Evolutionary conservation across 2,329 filamentous ascomycete species (phyloP).

Genomic region (Sclerotinia spermophila): DNA sequence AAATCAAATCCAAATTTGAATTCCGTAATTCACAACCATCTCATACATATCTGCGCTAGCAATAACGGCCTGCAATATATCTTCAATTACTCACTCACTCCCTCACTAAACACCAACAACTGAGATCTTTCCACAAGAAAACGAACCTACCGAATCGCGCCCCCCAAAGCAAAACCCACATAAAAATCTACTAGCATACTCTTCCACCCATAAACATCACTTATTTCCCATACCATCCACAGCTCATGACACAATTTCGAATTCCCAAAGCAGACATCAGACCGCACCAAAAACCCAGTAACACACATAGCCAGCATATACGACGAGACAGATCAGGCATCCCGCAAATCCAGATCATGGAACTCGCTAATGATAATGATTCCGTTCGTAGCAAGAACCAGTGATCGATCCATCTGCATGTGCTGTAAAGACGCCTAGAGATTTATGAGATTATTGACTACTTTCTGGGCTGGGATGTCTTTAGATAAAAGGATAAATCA

Average conservation of each 20-base stretch:
- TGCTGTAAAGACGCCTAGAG: constrained; percentile 56
- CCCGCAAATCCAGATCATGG: constrained; percentile 52
- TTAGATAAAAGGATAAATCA: neutral
- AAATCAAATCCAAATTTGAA: neutral
- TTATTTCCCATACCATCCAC: constrained; percentile 42
- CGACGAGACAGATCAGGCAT: constrained; percentile 53
- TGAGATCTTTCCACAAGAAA: neutral
- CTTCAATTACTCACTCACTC: neutral
- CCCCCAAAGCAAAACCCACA: constrained; percentile 46
- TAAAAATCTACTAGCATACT: constrained; percentile 41
- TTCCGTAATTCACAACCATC: neutral
- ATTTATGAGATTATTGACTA: neutral
- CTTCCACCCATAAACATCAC: constrained; percentile 46
- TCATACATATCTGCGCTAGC: neutral
- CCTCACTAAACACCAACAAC: neutral
- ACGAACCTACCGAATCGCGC: constrained; percentile 41
- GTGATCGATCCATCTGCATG: constrained; percentile 59
- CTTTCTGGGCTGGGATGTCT: too few relatives aligned
- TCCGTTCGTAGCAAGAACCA: constrained; percentile 63
- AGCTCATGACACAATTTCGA: neutral
- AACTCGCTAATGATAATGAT: constrained; percentile 59
- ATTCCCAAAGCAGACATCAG: neutral
- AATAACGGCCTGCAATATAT: neutral
- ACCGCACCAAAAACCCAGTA: constrained; percentile 49
- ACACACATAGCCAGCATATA: constrained; percentile 51